Base-by-base conservation (phyloP, 805 yeast species). In the Nakazawaea wyomingensis region DNA sequence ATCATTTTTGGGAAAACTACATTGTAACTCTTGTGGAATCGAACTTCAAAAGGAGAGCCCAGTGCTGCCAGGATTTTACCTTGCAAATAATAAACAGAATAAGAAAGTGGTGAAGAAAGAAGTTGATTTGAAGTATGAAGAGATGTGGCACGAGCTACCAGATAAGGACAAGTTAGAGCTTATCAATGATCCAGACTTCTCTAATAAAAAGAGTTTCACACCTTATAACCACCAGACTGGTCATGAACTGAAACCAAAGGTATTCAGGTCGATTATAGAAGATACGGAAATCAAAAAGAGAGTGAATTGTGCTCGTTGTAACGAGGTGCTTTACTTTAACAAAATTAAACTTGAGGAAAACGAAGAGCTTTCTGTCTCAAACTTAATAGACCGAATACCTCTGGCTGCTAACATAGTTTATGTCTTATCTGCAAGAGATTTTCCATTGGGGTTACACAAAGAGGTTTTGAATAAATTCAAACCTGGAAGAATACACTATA, bases 381-480 rank as follows among this genome's bases (percentile, higher is more conserved):
- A 61, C 4, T 59, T 71, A 1, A 40, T 66, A 44, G 49, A 51
- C 4, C 45, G 48, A 2, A 63, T 75, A 18, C 87, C 80, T 2
- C 53, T 51, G 3, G 51, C 59, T 26, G 71, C 76, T 3, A 68
- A 69, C 7, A 50, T 83, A 1, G 71, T 82, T 2, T 80, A 83
- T 54, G 77, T 85, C 1, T 65, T 82, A 8, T 80, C 84, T 28
- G 78, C 84, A 1, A 58, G 72, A 11, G 95, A 86, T 50, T 85
- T 86, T 54, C 96, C 96, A 1, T 62, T 82, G 32, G 70, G 81
- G 5, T 53, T 81, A 3, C 63, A 71, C 45, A 51, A 54, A 6
- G 50, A 54, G 3, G 59, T 76, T 7, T 53, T 66, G 20, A 53
- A 64, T 30, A 57, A 56, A 34, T 8, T 44, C 29, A 50, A 62